Evolutionary conservation across 768 basidiomycete genomes (phyloP).

Genomic region (Brasilioporus rufonigricans): DNA sequence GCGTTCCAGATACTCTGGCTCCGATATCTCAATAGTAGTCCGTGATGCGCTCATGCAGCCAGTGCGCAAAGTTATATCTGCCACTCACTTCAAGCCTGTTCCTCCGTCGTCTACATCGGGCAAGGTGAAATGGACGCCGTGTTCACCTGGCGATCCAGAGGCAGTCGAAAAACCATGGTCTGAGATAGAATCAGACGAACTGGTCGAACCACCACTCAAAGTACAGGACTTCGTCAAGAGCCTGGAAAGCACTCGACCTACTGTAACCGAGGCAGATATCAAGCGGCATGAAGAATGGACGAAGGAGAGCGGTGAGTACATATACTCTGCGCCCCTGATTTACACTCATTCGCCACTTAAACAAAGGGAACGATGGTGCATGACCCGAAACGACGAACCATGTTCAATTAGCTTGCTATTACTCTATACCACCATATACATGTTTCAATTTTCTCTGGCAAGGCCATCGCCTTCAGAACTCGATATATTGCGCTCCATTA

Average conservation of each 20-base stretch:
- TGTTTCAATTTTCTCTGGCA: too few species aligned
- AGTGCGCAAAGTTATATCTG: constrained; percentile 91
- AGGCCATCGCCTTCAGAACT: too few species aligned
- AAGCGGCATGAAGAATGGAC: constrained; percentile 83
- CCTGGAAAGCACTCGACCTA: constrained; percentile 75
- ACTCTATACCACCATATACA: not conserved
- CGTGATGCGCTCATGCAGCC: constrained; percentile 99
- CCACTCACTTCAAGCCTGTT: constrained; percentile 88
- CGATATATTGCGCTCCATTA: constrained; percentile 4
- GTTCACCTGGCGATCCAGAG: constrained; percentile 87
- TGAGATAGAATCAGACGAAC: constrained; percentile 81
- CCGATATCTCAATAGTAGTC: constrained; percentile 92
- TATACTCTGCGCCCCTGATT: not conserved
- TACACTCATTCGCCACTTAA: not conserved
- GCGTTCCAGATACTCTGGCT: constrained; percentile 72
- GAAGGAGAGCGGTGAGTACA: constrained; percentile 66
- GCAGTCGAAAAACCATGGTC: constrained; percentile 90
- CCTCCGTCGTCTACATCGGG: constrained; percentile 16
- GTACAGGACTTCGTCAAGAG: constrained; percentile 81
- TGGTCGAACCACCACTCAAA: constrained; percentile 83
- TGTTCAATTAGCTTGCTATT: constrained; percentile 7
- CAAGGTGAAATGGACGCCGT: constrained; percentile 82
- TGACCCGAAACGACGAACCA: constrained; percentile 6
- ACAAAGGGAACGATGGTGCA: constrained; percentile 36
- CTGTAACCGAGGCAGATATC: constrained; percentile 87